phyloP scores from a whole-genome alignment of 352 stramenopile species.

The Pythium insidiosum region DNA sequence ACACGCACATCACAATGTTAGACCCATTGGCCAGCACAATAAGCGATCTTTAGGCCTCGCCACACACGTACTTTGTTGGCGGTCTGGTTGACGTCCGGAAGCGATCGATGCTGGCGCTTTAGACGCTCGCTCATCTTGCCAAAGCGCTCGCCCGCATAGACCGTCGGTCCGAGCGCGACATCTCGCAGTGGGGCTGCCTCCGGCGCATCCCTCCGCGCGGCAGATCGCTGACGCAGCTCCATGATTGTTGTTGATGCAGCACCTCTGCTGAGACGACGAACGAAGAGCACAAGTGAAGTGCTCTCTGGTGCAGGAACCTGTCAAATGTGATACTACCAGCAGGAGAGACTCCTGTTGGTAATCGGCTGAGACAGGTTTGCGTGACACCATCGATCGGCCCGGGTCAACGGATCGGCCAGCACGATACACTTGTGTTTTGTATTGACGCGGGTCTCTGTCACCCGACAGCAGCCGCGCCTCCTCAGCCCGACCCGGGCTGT shows the following conservation, averaged over 20 bases:
- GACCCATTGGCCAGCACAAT: too few species aligned
- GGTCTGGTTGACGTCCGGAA: constrained; percentile 28
- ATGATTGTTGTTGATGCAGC: constrained; percentile 22
- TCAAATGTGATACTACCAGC: constrained; percentile 1
- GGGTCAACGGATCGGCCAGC: too few species aligned
- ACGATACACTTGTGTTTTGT: too few species aligned
- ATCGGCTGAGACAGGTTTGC: constrained; percentile 18
- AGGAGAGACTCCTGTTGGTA: too few species aligned
- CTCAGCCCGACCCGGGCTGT: too few species aligned
- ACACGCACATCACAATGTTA: not conserved
- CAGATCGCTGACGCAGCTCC: constrained; percentile 51
- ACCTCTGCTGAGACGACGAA: not conserved
- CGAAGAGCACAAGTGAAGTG: not conserved
- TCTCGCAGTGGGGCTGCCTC: constrained; percentile 27
- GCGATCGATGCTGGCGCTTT: constrained; percentile 57
- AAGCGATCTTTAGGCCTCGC: too few species aligned
- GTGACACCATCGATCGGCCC: too few species aligned
- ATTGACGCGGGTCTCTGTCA: too few species aligned
- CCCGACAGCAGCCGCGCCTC: too few species aligned
- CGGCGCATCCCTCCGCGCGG: constrained; percentile 21
- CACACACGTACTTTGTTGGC: constrained; percentile 23
- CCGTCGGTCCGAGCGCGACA: constrained; percentile 61
- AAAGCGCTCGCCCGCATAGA: constrained; percentile 78
- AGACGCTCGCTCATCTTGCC: constrained; percentile 78
- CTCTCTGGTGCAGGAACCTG: not conserved